Base-by-base conservation (phyloP, 768 basidiomycete genomes). In the Mycena rosella region DNA sequence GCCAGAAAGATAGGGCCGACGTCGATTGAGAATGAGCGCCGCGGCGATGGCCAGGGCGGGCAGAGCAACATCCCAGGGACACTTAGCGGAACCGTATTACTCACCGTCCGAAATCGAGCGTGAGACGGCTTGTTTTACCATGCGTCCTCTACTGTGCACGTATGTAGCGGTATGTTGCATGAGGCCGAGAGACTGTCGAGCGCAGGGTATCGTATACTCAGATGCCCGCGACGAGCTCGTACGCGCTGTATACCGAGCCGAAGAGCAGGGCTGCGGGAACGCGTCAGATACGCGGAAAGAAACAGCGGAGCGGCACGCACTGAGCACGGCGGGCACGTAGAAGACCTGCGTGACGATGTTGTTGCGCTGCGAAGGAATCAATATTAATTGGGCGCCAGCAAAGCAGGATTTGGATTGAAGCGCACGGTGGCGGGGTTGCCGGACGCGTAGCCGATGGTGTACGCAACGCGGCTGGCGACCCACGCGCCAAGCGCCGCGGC, bases 401-500 rank as follows among this genome's bases (percentile, higher is more conserved):
- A 27, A 3, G 27, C 24, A 24, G 47, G 27, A 29, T n/a, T 17
- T n/a, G n/a, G n/a, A 14, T 27, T 8, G 38, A 40, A 38, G 8
- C 77, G 7, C 68, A 86, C 86, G 72, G 77, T 80, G 49, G 56
- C 45, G 14, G 87, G 86, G 14, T 78, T 73, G 14, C 87, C 87
- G 0, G 79, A 76, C 29, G 78, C 72, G 70, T 88, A 88, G 32
- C 84, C 83, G 7, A 79, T 44, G 29, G 86, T 86, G 67, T 87
- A 88, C 24, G 83, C 17, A 20, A 87, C 32, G 24, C 87, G n/a
- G n/a, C n/a, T n/a, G 7, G 81, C 5, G 27, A 79, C 71, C 78
- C 84, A 87, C 10, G 71, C 22, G n/a, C 74, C 83, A 38, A 86
- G 83, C 32, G 78, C 68, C 10, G 77, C 69, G 20, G 86, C 83